Evolutionary conservation across 2,329 filamentous ascomycete species (phyloP).

Genomic region (Talaromyces sp.): DNA sequence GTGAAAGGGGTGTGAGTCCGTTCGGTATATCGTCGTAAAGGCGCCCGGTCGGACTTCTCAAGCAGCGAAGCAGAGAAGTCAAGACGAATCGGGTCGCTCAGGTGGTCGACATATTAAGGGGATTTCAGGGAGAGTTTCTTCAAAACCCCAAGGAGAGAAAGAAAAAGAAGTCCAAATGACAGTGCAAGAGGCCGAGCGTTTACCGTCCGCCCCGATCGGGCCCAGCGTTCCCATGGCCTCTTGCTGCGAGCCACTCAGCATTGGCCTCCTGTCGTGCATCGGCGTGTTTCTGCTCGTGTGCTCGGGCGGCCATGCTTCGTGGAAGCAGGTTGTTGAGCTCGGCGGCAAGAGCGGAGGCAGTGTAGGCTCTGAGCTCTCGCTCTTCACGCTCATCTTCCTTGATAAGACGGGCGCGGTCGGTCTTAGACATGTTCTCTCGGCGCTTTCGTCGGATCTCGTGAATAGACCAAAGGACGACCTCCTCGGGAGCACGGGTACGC

Average conservation of each 20-base stretch:
- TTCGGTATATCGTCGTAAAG: conserved; percentile 2
- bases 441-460: conserved; percentile 87
- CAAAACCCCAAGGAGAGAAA: conserved; percentile 1
- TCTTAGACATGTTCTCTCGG: conserved; percentile 78
- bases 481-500: conserved; percentile 79
- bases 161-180: not conserved
- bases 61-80: conserved; percentile 4
- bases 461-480: conserved; percentile 87
- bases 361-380: conserved; percentile 49
- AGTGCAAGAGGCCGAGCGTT: conserved; percentile 6
- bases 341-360: conserved; percentile 48
- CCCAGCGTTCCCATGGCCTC: conserved; percentile 35
- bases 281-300: conserved; percentile 48
- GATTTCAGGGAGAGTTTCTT: not conserved
- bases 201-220: conserved; percentile 41
- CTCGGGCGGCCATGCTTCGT: conserved; percentile 26
- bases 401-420: conserved; percentile 59
- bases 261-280: conserved; percentile 39
- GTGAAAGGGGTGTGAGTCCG: conserved; percentile 1
- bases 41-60: conserved; percentile 11
- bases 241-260: conserved; percentile 35
- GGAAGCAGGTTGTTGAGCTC: conserved; percentile 50
- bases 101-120: conserved; percentile 10
- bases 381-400: conserved; percentile 55
- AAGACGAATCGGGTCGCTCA: conserved; percentile 11